These are phyloP conservation scores for Emmonsiellopsis sp. DNA, from an alignment of 2,329 filamentous ascomycete species.

Conservation along the genomic window DNA sequence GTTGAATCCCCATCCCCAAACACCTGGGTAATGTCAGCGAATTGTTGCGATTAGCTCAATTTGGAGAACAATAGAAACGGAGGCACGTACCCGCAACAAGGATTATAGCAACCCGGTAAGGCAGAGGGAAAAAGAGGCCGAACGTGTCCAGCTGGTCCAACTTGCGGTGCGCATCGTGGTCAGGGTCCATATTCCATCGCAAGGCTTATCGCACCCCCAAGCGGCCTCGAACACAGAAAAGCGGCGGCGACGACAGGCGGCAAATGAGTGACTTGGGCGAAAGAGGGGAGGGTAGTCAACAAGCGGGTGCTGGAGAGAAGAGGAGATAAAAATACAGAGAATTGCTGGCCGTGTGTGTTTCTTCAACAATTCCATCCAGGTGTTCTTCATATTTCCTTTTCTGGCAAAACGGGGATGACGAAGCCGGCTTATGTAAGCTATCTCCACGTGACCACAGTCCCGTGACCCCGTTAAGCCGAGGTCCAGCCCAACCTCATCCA, in stretches of 20 bases:
- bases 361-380: not conserved
- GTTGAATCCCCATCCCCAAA: conserved; percentile 93
- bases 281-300: not conserved
- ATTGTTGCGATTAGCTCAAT: not conserved
- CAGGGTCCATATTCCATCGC: conserved; percentile 31
- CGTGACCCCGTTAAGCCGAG: not conserved
- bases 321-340: not conserved
- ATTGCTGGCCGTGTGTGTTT: not conserved
- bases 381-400: not conserved
- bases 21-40: conserved; percentile 45
- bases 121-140: conserved; percentile 76
- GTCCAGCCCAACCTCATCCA: not conserved
- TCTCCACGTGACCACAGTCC: not conserved
- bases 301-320: not conserved
- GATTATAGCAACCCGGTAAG: conserved; percentile 80
- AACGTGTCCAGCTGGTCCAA: conserved; percentile 60
- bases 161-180: conserved; percentile 24
- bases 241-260: not conserved
- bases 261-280: not conserved
- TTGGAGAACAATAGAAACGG: not conserved
- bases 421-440: not conserved
- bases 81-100: conserved; percentile 62
- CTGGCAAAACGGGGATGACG: not conserved
- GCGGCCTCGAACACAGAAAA: not conserved
- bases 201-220: not conserved